Conservation (phyloP, 257 asterid species). For the Przewalskia tangutica region DNA sequence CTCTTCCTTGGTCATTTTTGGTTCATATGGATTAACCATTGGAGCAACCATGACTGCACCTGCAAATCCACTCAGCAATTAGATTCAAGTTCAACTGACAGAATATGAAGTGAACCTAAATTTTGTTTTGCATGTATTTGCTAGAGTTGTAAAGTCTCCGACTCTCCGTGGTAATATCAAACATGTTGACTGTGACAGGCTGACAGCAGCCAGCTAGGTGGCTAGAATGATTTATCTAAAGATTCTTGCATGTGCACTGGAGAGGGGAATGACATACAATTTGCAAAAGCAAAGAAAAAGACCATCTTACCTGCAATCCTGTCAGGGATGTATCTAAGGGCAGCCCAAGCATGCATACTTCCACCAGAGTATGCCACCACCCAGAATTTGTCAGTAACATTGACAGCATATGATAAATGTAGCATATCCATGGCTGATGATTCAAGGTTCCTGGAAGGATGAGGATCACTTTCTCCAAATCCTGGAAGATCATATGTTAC, state of each 20-base stretch:
- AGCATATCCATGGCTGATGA: slow-evolving; percentile 86
- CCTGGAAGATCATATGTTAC: slow-evolving; percentile 93
- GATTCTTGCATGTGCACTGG: neutral
- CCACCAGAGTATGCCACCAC: slow-evolving; percentile 69
- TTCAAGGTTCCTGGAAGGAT: slow-evolving; percentile 73
- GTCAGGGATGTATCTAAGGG: slow-evolving; percentile 90
- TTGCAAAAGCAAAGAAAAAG: neutral
- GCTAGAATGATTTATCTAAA: neutral
- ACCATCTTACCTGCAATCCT: slow-evolving; percentile 56
- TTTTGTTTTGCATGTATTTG: neutral
- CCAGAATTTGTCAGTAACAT: slow-evolving; percentile 80
- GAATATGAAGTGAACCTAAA: neutral
- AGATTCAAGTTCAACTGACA: slow-evolving; percentile 1
- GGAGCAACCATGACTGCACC: slow-evolving; percentile 96
- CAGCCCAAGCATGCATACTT: slow-evolving; percentile 88
- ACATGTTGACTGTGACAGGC: neutral
- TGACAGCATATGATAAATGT: slow-evolving; percentile 70
- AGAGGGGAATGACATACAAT: neutral
- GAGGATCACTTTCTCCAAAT: slow-evolving; percentile 95
- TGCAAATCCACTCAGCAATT: slow-evolving; percentile 21
- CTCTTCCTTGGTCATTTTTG: slow-evolving; percentile 67
- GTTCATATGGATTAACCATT: slow-evolving; percentile 85
- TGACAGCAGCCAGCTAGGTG: neutral
- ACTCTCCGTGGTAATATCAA: neutral
- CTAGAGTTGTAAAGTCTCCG: neutral